Base-by-base conservation (phyloP, 805 yeast species). In the Wickerhamiella musiphila region DNA sequence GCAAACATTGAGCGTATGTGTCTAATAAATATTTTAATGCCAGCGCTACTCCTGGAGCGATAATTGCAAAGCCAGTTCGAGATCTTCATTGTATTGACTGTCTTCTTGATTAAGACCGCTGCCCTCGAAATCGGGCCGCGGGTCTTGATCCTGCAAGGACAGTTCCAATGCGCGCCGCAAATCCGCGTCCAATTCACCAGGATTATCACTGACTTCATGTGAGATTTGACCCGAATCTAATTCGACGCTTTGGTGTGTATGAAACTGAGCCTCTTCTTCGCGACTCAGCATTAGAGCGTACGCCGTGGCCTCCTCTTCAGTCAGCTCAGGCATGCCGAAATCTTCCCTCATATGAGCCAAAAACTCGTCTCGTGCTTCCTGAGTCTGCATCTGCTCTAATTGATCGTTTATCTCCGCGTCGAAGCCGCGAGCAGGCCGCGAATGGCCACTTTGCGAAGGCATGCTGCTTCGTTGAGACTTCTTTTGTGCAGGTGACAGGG, bases 271-370 rank as follows among this genome's bases (percentile, higher is more conserved):
- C 5, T 23, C 31, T 31, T 39, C 38, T 28, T 43, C 26, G 18
- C 26, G 42, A 35, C 54, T 48, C 19, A 52, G 42, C 45, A 48
- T 41, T 32, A 51, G 14, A 3, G 57, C 57, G 29, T 48, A 47
- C 20, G 44, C 44, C 19, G 51, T 21, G 32, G 49, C 53, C 27
- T 52, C 57, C 12, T 48, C 52, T 23, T 52, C 56, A 4, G 41
- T 43, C 29, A 49, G 26, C 5, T 38, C 40, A 4, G 35, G 43
- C 10, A 41, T 26, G 5, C 21, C 30, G 32, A 24, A 42, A 8
- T 33, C 25, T 17, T 42, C 43, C 3, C 43, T 36, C 8, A 36
- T 21, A 7, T 19, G 35, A 11, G 17, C 31, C n/a, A 39, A 35
- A n/a, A 11, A 33, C 18, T 35, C 41, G 7, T 37, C 36, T 11